phyloP scores from a whole-genome alignment of 495 filamentous ascomycete genomes.

The Talaromyces stipitatus region DNA sequence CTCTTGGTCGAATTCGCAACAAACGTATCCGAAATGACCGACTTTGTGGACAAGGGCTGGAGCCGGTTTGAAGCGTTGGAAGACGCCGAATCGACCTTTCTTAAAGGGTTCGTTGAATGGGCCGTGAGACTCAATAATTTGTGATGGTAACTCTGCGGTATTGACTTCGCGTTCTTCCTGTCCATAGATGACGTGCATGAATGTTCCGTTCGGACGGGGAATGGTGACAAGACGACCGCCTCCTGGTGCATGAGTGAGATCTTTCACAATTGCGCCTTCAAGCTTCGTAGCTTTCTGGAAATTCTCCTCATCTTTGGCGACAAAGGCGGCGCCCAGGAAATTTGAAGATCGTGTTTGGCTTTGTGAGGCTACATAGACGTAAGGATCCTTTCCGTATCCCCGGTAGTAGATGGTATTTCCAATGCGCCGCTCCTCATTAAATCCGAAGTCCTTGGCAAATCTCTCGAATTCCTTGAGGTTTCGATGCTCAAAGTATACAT shows the following conservation, averaged over 20 bases:
- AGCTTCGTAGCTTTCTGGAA: conserved; percentile 23
- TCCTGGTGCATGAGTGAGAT: conserved; percentile 18
- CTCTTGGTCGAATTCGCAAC: conserved; percentile 48
- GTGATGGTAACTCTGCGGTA: background rate
- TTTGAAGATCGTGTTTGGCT: conserved; percentile 26
- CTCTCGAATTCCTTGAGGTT: conserved; percentile 37
- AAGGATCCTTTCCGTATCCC: conserved; percentile 48
- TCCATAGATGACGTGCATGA: conserved; percentile 17
- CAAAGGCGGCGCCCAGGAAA: conserved; percentile 46
- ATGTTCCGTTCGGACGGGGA: conserved; percentile 16
- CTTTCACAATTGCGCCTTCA: conserved; percentile 11
- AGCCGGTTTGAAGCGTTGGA: conserved; percentile 33
- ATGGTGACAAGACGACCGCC: conserved; percentile 18
- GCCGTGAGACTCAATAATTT: conserved; percentile 8
- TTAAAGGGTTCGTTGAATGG: conserved; percentile 13
- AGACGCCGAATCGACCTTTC: conserved; percentile 12
- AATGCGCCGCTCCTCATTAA: conserved; percentile 31
- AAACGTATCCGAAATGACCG: conserved; percentile 59
- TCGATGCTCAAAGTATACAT: conserved; percentile 51
- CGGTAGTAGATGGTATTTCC: conserved; percentile 48
- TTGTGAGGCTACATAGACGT: conserved; percentile 40
- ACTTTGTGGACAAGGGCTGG: conserved; percentile 60
- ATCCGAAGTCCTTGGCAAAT: conserved; percentile 50
- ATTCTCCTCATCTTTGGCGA: conserved; percentile 46
- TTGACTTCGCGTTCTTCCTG: conserved; percentile 11